These are phyloP conservation scores for Cryptosporidium baileyi DNA, from an alignment of 169 alveolate species.

Conservation along the genomic window DNA sequence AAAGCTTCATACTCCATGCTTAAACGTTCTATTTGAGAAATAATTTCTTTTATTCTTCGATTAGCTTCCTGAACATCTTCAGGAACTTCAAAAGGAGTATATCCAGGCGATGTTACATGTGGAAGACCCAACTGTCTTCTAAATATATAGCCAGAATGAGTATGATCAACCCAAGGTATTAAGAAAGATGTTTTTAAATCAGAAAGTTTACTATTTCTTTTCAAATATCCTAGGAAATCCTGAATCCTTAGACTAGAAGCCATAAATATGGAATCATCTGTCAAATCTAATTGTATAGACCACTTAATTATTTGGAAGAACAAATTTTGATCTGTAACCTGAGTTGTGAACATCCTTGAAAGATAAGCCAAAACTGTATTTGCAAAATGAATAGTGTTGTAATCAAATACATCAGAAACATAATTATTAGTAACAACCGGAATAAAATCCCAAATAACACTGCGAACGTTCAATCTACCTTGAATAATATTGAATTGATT, in stretches of 20 bases:
- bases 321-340: background rate
- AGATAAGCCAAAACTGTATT: constrained; percentile 9
- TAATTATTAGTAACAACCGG: background rate
- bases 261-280: background rate
- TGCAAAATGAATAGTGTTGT: background rate
- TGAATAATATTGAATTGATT: background rate
- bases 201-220: background rate
- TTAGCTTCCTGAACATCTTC: background rate
- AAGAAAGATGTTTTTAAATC: background rate
- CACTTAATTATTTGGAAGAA: background rate
- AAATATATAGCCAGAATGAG: background rate
- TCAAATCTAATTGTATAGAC: background rate
- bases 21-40: constrained; percentile 30
- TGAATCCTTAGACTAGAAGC: background rate
- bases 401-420: background rate
- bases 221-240: background rate
- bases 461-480: constrained; percentile 6
- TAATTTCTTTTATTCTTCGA: background rate
- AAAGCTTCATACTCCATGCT: constrained; percentile 1
- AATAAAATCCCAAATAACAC: background rate
- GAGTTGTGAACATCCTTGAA: background rate
- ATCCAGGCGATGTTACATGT: background rate
- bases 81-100: background rate
- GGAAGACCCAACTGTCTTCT: constrained; percentile 29
- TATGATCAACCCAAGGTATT: constrained; percentile 57